Percentiles rank a stretch among this genome's conserved stretches.
Conservation (phyloP, 164 flowering plant species). For the Chloranthus sessilifolius region DNA sequence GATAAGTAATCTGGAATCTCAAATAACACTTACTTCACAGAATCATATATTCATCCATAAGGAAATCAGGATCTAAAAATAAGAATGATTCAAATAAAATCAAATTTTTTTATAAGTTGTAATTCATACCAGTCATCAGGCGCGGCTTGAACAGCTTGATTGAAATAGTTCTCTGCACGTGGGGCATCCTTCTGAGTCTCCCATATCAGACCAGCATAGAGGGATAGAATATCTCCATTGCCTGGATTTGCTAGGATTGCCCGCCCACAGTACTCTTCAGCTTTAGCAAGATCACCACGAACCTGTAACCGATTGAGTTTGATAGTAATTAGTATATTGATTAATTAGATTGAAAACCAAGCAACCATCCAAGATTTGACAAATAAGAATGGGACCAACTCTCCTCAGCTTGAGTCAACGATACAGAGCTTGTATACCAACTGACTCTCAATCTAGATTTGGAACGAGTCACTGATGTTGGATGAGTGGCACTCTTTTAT, state of each 20-base stretch:
- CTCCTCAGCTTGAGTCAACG: too few species aligned
- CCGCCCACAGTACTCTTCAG: conserved; percentile 82
- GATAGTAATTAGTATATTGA: not conserved
- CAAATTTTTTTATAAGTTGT: too few species aligned
- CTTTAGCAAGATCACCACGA: conserved; percentile 51
- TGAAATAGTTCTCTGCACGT: conserved; percentile 67
- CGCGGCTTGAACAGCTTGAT: conserved; percentile 79
- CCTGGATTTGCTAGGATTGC: conserved; percentile 67
- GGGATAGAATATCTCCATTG: conserved; percentile 58
- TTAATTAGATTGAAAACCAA: not conserved
- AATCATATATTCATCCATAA: too few species aligned
- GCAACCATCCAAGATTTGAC: not conserved
- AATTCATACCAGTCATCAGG: conserved; percentile 73
- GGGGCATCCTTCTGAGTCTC: conserved; percentile 47
- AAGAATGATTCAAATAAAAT: too few species aligned
- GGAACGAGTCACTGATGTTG: too few species aligned
- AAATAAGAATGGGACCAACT: not conserved
- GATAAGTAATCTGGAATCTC: not conserved
- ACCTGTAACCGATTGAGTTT: conserved; percentile 36
- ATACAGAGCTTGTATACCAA: not conserved
- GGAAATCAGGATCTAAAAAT: too few species aligned
- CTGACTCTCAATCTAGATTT: not conserved
- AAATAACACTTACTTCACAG: not conserved
- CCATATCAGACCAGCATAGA: conserved; percentile 80
- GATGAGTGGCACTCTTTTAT: not conserved